phyloP scores from a whole-genome alignment of 306 rosid species.

The Dalbergia oliveri region DNA sequence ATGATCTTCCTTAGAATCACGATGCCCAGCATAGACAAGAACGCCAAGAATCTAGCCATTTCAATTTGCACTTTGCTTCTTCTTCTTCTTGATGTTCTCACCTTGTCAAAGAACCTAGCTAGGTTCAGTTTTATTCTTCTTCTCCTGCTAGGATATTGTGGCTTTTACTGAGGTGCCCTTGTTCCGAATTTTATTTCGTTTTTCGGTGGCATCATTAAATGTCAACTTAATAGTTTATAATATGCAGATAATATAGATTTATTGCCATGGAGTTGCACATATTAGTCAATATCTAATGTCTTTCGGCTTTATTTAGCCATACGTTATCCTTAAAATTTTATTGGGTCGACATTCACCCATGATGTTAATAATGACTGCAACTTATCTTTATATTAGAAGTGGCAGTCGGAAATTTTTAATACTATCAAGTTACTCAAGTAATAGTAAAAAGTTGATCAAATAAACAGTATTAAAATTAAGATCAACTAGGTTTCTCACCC shows the following conservation, averaged over 20 bases:
- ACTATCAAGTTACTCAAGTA: no score
- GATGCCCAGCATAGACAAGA: constrained; percentile 51
- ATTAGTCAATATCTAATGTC: background rate
- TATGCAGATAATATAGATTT: background rate
- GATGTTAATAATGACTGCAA: no score
- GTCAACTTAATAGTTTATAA: background rate
- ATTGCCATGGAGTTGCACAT: background rate
- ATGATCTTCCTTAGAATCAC: constrained; percentile 68
- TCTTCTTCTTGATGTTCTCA: background rate
- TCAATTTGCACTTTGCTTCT: constrained; percentile 20
- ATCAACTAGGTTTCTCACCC: no score
- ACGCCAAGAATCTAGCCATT: constrained; percentile 53
- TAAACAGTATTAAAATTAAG: no score
- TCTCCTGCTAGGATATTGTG: background rate
- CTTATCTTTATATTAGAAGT: no score
- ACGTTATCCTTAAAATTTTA: no score
- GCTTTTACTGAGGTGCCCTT: constrained; percentile 51
- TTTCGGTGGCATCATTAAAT: background rate
- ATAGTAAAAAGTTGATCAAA: no score
- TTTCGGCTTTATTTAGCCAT: no score
- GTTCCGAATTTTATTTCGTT: background rate
- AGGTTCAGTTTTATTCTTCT: background rate
- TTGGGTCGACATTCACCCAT: no score
- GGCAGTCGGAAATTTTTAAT: no score
- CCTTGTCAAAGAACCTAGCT: constrained; percentile 19